Percentiles rank a stretch among this genome's conserved stretches.
Evolutionary conservation across 768 basidiomycete species (phyloP).

Genomic region (Xerocomellus amylosporus): DNA sequence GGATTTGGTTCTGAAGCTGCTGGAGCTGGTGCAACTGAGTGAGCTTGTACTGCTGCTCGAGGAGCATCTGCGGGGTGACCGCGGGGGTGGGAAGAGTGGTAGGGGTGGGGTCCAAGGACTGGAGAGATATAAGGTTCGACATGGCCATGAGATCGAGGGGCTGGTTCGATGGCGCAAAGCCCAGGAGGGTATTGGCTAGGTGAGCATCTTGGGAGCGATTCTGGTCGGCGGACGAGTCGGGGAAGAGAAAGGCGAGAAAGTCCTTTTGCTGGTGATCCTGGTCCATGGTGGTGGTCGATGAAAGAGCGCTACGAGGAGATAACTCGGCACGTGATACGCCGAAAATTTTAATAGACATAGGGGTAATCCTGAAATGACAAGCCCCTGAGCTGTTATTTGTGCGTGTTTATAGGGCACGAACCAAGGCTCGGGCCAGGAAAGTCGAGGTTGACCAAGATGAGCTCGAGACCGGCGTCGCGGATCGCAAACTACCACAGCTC

Average conservation of each 20-base stretch:
- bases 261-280: constrained; percentile 36
- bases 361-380: neutral
- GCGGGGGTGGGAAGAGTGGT: constrained; percentile 6
- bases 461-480: constrained; percentile 15
- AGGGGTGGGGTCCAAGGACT: constrained; percentile 36
- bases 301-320: neutral
- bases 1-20: constrained; percentile 79
- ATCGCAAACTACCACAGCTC: constrained; percentile 48
- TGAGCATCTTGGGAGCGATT: constrained; percentile 28
- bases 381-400: neutral
- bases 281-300: neutral
- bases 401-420: neutral
- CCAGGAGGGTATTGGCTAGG: constrained; percentile 1
- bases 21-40: constrained; percentile 75
- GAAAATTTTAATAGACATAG: too few relatives aligned
- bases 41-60: constrained; percentile 78
- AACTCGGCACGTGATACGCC: neutral
- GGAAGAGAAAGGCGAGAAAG: constrained; percentile 35
- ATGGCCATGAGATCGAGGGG: constrained; percentile 48
- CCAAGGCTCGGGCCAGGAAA: too few relatives aligned
- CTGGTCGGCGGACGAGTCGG: constrained; percentile 26
- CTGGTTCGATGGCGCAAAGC: constrained; percentile 11
- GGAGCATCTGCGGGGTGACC: constrained; percentile 47
- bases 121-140: constrained; percentile 52
- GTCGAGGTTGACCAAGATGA: neutral